These are phyloP conservation scores for Mortierella sp. DNA, from an alignment of 371 early-diverging fungal genomes.

Conservation along the genomic window DNA sequence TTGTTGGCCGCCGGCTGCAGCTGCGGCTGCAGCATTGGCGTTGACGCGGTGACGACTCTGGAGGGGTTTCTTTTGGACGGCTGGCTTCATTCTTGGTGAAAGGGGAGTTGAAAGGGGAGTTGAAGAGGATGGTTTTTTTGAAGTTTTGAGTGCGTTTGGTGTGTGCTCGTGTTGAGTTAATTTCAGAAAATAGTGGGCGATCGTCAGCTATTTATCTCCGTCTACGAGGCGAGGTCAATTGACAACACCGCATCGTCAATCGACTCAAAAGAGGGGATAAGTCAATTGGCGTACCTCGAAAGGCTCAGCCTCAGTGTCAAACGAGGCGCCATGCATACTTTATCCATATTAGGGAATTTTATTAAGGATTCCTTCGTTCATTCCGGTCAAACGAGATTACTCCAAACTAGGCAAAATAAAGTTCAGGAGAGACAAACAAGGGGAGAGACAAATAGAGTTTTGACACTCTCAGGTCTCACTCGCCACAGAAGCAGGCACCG, in stretches of 20 bases:
- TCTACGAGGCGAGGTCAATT: background rate
- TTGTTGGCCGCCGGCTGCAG: slow-evolving; percentile 17
- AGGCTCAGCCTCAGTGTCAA: background rate
- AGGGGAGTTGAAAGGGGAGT: background rate
- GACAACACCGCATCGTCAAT: background rate
- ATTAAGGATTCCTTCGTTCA: background rate
- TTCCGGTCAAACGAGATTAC: background rate
- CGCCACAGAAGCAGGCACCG: background rate
- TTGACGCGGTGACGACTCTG: slow-evolving; percentile 45
- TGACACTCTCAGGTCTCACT: background rate
- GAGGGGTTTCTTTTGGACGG: slow-evolving; percentile 38
- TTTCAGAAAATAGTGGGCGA: background rate
- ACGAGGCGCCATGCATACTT: background rate
- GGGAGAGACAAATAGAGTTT: background rate
- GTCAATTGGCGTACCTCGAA: background rate
- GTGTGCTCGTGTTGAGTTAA: background rate
- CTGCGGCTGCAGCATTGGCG: slow-evolving; percentile 11
- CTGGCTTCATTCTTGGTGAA: slow-evolving; percentile 32
- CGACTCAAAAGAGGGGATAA: background rate
- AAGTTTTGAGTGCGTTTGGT: background rate
- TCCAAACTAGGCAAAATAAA: background rate
- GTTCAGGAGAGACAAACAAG: background rate
- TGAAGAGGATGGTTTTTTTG: background rate
- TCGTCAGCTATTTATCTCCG: background rate
- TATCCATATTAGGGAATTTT: background rate